Base-by-base conservation (phyloP, 108 stramenopile species). In the Chaetoceros muelleri region DNA sequence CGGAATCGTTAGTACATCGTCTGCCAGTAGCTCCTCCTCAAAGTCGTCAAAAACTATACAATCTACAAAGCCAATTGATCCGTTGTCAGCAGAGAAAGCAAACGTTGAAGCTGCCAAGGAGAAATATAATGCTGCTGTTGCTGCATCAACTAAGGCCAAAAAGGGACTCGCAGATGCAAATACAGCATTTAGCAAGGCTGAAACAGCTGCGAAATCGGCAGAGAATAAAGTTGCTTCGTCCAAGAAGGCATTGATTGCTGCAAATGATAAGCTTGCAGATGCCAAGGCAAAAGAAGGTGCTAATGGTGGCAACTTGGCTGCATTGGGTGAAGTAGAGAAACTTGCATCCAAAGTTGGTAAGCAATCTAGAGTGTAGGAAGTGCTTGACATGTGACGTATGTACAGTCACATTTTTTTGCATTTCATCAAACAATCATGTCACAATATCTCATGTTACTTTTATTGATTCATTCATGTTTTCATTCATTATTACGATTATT, bases 181-280 rank as follows among this genome's bases (percentile, higher is more conserved):
- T 8, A 28, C 23, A 5, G 25, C 23, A 18, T 10, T 18, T 53
- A 25, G 25, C 3, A 53, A 53, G 53, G 53, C 53, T 28, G 53
- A 27, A 10, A 27, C 53, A 5, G 53, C 25, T 26, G 21, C 53
- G 5, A 25, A 24, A 5, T 3, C 3, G 3, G 53, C 53, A 18
- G 53, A 53, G 13, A 18, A 21, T 28, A 24, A 53, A 18, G 53
- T 53, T 28, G 27, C 53, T 24, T 24, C 23, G 3, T 3, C 53
- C 3, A 53, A 53, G 53, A 53, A 53, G 26, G 53, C 53, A 16
- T 24, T 53, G 27, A 28, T 53, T 5, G 24, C 23, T 8, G 26
- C 23, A 21, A 53, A 53, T 28, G 53, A 53, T 28, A 24, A 53
- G 25, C 25, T 53, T 21, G 17, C 53, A 27, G 23, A 21, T 24